These are phyloP conservation scores for Talaromyces amestolkiae DNA, from an alignment of 2,329 filamentous ascomycete genomes.

Conservation along the genomic window DNA sequence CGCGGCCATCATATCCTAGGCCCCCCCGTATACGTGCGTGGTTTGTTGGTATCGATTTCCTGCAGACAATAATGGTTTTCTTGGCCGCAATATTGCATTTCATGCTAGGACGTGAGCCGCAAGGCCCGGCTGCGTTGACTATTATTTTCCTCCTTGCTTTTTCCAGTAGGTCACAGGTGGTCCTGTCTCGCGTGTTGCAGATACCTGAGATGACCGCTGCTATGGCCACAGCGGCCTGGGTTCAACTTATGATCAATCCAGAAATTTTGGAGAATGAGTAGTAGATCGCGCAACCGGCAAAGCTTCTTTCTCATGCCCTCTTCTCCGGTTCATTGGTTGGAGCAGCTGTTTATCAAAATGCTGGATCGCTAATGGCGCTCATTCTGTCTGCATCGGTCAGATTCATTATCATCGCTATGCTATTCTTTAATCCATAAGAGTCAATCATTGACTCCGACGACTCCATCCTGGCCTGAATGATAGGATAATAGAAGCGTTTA, in stretches of 20 bases:
- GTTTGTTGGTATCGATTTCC: background rate
- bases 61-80: background rate
- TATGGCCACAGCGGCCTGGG: background rate
- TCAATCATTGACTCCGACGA: background rate
- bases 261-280: background rate
- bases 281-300: background rate
- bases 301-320: background rate
- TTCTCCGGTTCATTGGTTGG: background rate
- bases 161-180: background rate
- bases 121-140: background rate
- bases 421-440: background rate
- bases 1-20: background rate
- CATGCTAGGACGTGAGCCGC: background rate
- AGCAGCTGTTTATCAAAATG: background rate
- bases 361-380: background rate
- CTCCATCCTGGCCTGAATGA: background rate
- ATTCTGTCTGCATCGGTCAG: background rate
- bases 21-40: background rate
- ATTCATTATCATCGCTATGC: background rate
- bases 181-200: background rate
- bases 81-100: background rate
- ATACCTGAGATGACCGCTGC: background rate
- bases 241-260: background rate
- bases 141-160: background rate
- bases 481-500: background rate